Base-by-base conservation (phyloP, 768 basidiomycete genomes). In the Thelephora ganbajun region DNA sequence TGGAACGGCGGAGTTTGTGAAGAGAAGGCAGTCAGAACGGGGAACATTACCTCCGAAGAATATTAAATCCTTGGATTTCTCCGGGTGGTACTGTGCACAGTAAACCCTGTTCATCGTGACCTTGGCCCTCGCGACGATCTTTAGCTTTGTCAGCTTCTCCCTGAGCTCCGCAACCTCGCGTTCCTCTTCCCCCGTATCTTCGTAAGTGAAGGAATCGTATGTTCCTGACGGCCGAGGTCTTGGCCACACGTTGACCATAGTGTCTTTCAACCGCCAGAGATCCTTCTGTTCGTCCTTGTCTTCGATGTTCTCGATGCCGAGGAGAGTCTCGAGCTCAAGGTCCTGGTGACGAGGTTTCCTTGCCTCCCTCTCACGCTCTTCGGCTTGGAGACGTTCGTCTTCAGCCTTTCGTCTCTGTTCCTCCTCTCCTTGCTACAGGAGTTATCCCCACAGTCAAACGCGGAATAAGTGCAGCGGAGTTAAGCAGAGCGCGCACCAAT, bases 71-170 rank as follows among this genome's bases (percentile, higher is more conserved):
- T 84, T 87, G 11, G 78, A 74, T 16, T 71, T 68, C 53, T 86
- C 86, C 3, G 87, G 84, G 58, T 91, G 88, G 60, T 83, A 91
- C 12, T 76, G 77, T 30, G 83, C 79, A 51, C 80, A 79, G 55
- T 91, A 91, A 1, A 91, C 58, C 18, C 88, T 66, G 50, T 82
- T 72, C 51, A 76, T 67, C 1, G 82, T 87, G 6, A 90, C 86
- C 61, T 89, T 90, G 12, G 87, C 87, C 48, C 84, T 71, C 30
- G 83, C 75, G 1, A 83, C 69, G n/a, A 89, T 67, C 49, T 73
- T 76, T 59, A 90, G 56, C 30, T 65, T 62, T 48, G 70, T 59
- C 9, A 88, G 64, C 51, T 65, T 73, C 53, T 75, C 62, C 50
- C 70, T 71, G 50, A 91, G 59, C 44, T 73, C 72, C 13, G 66